Conservation (phyloP, 176 grass and related monocot species). For the Bothriochloa decipiens region DNA sequence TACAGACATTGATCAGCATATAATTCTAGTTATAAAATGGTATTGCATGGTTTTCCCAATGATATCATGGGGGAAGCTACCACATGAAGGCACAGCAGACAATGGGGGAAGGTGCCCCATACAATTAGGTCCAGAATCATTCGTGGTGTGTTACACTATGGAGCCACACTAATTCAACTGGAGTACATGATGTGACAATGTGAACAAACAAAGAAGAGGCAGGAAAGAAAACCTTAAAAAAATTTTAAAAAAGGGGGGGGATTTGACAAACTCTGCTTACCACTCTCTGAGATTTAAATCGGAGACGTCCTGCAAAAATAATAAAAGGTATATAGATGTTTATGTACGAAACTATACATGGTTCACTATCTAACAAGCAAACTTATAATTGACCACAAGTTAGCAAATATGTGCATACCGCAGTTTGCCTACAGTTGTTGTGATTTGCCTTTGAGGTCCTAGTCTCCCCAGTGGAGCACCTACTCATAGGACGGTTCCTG, state of each 20-base stretch:
- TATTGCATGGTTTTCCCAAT: not conserved
- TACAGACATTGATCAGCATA: not conserved
- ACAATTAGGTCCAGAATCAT: not conserved
- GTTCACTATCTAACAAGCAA: conserved; percentile 23
- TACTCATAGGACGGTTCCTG: conserved; percentile 36
- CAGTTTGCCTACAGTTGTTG: conserved; percentile 36
- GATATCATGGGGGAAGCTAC: not conserved
- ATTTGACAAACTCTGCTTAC: conserved; percentile 45
- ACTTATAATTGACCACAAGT: conserved; percentile 40
- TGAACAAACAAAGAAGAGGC: not conserved
- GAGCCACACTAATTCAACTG: not conserved
- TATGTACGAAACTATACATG: conserved; percentile 22
- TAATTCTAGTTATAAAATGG: conserved; percentile 13
- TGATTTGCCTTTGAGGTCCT: conserved; percentile 40
- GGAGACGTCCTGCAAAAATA: conserved; percentile 49
- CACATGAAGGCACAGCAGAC: not conserved
- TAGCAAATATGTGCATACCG: conserved; percentile 51
- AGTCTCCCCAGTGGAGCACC: conserved; percentile 33
- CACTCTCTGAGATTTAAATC: conserved; percentile 57
- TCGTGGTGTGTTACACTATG: not conserved
- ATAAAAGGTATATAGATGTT: conserved; percentile 12
- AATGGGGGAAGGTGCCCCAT: not conserved
- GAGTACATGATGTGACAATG: not conserved
- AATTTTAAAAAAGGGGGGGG: no score
- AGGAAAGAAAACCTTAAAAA: no score